Evolutionary conservation across 306 rosid genomes (phyloP), one percentile per base, ranked within the genome.

Genomic region (Senna siamea): DNA sequence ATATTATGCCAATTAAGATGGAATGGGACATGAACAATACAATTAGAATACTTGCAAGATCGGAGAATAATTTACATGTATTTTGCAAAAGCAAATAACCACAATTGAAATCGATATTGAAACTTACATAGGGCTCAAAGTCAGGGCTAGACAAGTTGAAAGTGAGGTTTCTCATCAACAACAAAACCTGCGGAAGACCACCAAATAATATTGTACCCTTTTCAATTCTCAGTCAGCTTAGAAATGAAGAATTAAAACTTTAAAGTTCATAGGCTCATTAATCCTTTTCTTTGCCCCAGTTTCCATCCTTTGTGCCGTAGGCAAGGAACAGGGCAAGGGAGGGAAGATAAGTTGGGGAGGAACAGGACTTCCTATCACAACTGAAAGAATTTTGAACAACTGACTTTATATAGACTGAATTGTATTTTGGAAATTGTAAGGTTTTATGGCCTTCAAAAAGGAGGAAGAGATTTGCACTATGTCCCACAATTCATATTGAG

Each of bases 81-180:
- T 60, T 50, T 30, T 22, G 50, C 71, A 68, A 77, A 60, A 34
- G 11, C 43, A 58, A 38, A 12, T 18, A 37, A 66, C 30, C 41
- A 7, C 51, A 38, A 30, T 11, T 48, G 46, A 48, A 11, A 52
- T 60, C 35, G 37, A 55, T 69, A 60, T 68, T 54, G 65, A 35
- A 74, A 85, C 92, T 86, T 77, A 90, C 93, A 43, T 84, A 53
- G 47, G 89, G 89, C 70, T 90, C 96, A 66, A 80, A 90, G 58
- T 86, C 88, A 19, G 96, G 96, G 79, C 82, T 80, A 58, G 91
- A 74, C 81, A 90, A 81, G 84, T 90, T 90, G 68, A 86, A 58
- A 32, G 82, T 84, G 85, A 90, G 96, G 81, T 90, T 90, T 81
- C 84, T 79, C 96, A 88, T 90, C 63, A 92, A 79, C 85, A 92